Conservation (phyloP, 129 eudicot species). For the Chrysanthemum seticuspe region DNA sequence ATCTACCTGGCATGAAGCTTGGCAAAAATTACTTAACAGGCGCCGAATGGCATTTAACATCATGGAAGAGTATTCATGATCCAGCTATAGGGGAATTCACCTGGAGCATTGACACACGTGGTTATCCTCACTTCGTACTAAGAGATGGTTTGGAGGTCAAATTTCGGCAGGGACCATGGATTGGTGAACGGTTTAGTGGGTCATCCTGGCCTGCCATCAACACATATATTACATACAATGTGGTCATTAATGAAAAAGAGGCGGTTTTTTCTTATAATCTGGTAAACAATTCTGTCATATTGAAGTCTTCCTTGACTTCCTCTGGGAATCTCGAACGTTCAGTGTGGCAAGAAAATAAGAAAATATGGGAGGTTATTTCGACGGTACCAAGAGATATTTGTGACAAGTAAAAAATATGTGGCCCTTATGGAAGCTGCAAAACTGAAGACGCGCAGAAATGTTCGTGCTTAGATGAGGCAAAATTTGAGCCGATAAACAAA, state of each 20-base stretch:
- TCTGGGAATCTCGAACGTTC: constrained; percentile 6
- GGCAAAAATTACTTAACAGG: constrained; percentile 9
- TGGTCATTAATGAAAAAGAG: constrained; percentile 3
- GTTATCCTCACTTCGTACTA: neutral
- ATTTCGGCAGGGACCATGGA: constrained; percentile 13
- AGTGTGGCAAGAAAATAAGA: constrained; percentile 19
- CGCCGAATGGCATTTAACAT: neutral
- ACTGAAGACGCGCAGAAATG: constrained; percentile 27
- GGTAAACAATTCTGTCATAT: neutral
- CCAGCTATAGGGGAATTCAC: constrained; percentile 17
- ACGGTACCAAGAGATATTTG: constrained; percentile 15
- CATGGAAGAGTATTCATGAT: constrained; percentile 19
- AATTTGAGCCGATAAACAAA: constrained; percentile 36
- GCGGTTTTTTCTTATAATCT: neutral
- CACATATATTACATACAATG: neutral
- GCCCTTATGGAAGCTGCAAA: constrained; percentile 39
- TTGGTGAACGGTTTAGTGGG: neutral
- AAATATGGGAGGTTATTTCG: constrained; percentile 17
- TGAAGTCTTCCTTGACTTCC: constrained; percentile 18
- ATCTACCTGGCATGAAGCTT: constrained; percentile 8
- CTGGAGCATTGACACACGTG: neutral
- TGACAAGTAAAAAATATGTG: constrained; percentile 43
- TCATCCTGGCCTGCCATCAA: neutral
- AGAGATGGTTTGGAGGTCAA: neutral
- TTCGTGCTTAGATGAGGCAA: constrained; percentile 32